Evolutionary conservation across 306 rosid genomes (phyloP), one percentile per base, ranked within the genome.

Genomic region (Prunus mira): DNA sequence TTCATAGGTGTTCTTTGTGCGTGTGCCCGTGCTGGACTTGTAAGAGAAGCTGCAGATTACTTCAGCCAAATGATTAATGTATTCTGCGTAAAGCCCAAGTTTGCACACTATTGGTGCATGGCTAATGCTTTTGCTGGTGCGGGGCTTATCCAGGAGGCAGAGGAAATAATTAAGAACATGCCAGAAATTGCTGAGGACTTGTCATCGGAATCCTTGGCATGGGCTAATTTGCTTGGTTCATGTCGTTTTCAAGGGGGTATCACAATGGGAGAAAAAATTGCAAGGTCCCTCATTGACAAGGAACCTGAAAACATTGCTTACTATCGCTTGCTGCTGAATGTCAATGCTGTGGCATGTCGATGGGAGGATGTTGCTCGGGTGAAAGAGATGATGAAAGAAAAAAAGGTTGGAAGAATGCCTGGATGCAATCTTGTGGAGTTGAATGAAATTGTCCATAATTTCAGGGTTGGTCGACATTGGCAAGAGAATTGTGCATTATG

Each of bases 81-180:
- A 15, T 88, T 67, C 71, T 69, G 43, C 50, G 50, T 88, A 74
- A 87, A 85, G 80, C 96, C 93, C 20, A 87, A 81, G 80, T 92
- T 88, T 65, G 97, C 88, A 55, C 97, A 92, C 75, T 88, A 77
- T 74, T 88, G 96, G 97, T 90, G 96, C 80, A 77, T 88, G 84
- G 91, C 93, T 3, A 90, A 92, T 81, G 90, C 86, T 73, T 84
- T 79, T 56, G 87, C 83, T 38, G 72, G 79, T 28, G 79, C 62
- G 58, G 92, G 92, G 81, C 74, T 81, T 43, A 67, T 82, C 27
- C 81, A 78, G 18, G 72, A 86, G 74, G 96, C 92, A 19, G 91
- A 87, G 77, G 85, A 84, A 65, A 83, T 82, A 10, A 71, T 88
- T 22, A 81, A 54, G 82, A 83, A 70, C 77, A 65, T 90, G 73